Conservation (phyloP, 2,329 filamentous ascomycete species). For the Emergomyces orientalis region DNA sequence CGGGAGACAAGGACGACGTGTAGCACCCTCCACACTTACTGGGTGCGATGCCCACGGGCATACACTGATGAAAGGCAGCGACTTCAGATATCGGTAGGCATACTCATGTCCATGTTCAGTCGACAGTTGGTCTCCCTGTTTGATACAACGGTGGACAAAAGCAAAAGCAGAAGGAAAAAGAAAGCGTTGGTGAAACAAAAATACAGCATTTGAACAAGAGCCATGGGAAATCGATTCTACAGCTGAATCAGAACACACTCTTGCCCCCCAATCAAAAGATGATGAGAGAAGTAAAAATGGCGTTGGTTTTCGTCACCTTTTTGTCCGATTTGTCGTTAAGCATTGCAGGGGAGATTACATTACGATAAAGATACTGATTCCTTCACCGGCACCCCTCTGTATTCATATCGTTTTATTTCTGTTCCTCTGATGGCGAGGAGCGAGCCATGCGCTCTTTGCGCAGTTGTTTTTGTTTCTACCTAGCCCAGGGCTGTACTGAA, state of each 20-base stretch:
- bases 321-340: no score
- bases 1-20: not conserved
- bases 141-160: not conserved
- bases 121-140: conserved; percentile 1
- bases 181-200: not conserved
- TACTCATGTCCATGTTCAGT: conserved; percentile 1
- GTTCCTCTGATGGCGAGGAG: not conserved
- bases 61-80: conserved; percentile 2
- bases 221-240: not conserved
- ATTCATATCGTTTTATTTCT: no score
- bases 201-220: not conserved
- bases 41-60: not conserved
- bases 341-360: no score
- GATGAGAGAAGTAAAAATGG: no score
- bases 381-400: no score
- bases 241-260: not conserved
- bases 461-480: not conserved
- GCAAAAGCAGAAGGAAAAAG: no score
- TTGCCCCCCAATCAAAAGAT: no score
- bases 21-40: conserved; percentile 3
- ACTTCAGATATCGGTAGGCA: conserved; percentile 4
- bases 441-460: not conserved
- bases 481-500: not conserved
- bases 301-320: no score
- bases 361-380: no score